Base-by-base conservation (phyloP, 2,329 filamentous ascomycete species). In the Phoma sp. region DNA sequence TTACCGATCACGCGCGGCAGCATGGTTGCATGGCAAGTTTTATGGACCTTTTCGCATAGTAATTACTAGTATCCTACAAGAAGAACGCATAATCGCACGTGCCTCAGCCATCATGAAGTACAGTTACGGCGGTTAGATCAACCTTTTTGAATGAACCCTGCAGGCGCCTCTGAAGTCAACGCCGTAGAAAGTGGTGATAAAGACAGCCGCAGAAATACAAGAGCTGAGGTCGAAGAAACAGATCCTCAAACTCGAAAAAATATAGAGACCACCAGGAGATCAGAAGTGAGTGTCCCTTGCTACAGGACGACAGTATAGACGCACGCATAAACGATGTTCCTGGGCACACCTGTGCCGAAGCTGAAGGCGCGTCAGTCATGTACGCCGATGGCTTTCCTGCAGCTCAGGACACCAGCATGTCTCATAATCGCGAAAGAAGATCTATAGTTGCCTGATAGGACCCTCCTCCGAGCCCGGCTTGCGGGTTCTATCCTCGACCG, bases 401-500 rank as follows among this genome's bases (percentile, higher is more conserved):
- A 20, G n/a, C 15, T 42, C 38, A 7, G 43, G 25, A 3, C 3
- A 4, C 20, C 23, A 36, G 6, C 5, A 15, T 5, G 1, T 38
- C 23, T 36, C 20, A 14, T 5, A 34, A n/a, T 12, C 25, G 11
- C 4, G 23, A 23, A 29, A 21, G 30, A 37, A 30, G 25, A 37
- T 10, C 10, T 18, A 18, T 2, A 12, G n/a, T 9, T 10, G 40
- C 14, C 23, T 37, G 32, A 18, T 11, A 12, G 25, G 26, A 18
- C 5, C 33, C 39, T 38, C 42, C 17, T 39, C 28, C 18, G 15
- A 28, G 34, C 18, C 9, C 36, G 23, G 23, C 17, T 32, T 42
- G 47, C 53, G 37, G 26, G 5, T 29, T 34, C 48, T 56, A 56
- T 26, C 62, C 65, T 3, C 65, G 53, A 40, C 62, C 59, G 5